A percentile compares a stretch with the other conserved stretches of the same genome.
Conservation (phyloP, 2,329 filamentous ascomycete genomes). For the Lachnellula cervina region DNA sequence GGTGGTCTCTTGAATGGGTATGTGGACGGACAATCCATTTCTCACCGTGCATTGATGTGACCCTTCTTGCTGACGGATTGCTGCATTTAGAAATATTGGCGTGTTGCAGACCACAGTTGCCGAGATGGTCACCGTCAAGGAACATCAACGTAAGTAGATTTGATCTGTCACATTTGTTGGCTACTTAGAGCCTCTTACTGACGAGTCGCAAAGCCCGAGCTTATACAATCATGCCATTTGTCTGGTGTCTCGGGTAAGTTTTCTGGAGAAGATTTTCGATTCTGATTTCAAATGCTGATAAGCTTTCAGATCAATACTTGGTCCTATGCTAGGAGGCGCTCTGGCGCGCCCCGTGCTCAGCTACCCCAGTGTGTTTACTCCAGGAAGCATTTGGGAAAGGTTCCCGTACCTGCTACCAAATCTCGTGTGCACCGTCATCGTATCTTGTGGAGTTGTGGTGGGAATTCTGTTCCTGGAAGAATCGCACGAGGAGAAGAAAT, state of each 20-base stretch:
- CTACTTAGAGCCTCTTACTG: constrained; percentile 29
- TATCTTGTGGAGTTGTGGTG: constrained; percentile 68
- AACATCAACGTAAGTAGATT: constrained; percentile 74
- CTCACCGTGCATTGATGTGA: background rate
- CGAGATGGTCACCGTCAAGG: constrained; percentile 86
- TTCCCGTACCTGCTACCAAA: constrained; percentile 93
- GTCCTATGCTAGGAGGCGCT: constrained; percentile 84
- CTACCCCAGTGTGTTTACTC: constrained; percentile 69
- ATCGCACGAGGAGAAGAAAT: constrained; percentile 80
- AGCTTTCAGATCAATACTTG: constrained; percentile 70
- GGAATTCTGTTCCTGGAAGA: constrained; percentile 89
- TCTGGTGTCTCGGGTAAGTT: constrained; percentile 89
- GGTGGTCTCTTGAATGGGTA: constrained; percentile 92
- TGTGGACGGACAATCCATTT: constrained; percentile 30
- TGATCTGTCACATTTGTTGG: constrained; percentile 9
- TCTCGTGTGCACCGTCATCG: constrained; percentile 77
- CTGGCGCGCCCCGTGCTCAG: constrained; percentile 81
- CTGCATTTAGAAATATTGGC: constrained; percentile 69
- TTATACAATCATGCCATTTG: constrained; percentile 96
- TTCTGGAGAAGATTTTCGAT: background rate
- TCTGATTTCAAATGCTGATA: background rate
- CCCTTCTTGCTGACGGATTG: constrained; percentile 11
- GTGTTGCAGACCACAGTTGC: constrained; percentile 93
- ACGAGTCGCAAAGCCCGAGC: constrained; percentile 61
- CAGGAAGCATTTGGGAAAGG: constrained; percentile 72